A percentile compares a stretch with the other conserved stretches of the same genome.
Evolutionary conservation across 129 eudicot genomes (phyloP).

Genomic region (Flaveria robusta): DNA sequence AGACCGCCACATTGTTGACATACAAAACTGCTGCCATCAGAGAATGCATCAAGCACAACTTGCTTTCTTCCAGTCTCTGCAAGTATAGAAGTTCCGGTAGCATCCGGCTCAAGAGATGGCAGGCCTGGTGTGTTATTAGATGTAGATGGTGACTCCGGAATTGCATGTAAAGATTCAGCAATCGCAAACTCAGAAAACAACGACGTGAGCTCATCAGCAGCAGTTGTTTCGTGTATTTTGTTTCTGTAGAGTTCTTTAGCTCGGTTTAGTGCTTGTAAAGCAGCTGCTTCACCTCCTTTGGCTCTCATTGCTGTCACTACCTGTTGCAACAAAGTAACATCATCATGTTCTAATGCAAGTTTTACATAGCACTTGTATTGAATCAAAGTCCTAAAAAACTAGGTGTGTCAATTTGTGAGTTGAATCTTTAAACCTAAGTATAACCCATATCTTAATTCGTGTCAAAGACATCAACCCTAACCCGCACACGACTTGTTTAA

Average conservation of each 20-base stretch:
- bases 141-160: constrained; percentile 13
- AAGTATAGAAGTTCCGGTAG: constrained; percentile 57
- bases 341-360: neutral
- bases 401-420: neutral
- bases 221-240: constrained; percentile 55
- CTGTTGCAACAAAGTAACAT: constrained; percentile 33
- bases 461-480: neutral
- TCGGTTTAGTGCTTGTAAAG: constrained; percentile 50
- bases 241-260: constrained; percentile 68
- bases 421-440: neutral
- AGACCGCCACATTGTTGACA: constrained; percentile 84
- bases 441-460: neutral
- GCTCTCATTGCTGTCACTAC: constrained; percentile 69
- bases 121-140: constrained; percentile 17
- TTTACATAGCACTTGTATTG: constrained; percentile 2
- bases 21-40: constrained; percentile 81
- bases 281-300: constrained; percentile 75
- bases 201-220: constrained; percentile 78
- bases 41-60: constrained; percentile 67
- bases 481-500: neutral
- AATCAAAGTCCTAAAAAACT: neutral
- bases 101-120: constrained; percentile 42
- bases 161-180: constrained; percentile 51
- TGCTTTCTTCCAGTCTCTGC: constrained; percentile 70
- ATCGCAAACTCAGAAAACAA: constrained; percentile 87